Evolutionary conservation across 176 grass and related monocot species (phyloP).

Genomic region (Ensete ventricosum): DNA sequence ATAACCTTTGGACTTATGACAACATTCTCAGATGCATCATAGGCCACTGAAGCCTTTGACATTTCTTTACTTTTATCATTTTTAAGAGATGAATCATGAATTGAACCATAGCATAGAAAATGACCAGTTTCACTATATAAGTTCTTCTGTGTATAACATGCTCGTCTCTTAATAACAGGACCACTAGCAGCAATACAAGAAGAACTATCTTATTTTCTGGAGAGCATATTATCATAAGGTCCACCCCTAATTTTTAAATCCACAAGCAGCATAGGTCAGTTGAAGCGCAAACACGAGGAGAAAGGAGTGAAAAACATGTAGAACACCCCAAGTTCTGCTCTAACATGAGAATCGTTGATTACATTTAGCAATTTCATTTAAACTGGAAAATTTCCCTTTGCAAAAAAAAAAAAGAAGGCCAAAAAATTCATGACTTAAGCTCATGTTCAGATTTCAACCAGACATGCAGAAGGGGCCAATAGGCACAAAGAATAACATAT

Average conservation of each 20-base stretch:
- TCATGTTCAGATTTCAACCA: not conserved
- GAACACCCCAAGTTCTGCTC: slow-evolving; percentile 22
- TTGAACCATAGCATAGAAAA: not conserved
- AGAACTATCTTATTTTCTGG: slow-evolving; percentile 5
- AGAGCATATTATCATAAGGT: not conserved
- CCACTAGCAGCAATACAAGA: slow-evolving; percentile 19
- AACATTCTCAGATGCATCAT: not conserved
- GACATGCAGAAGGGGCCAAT: not conserved
- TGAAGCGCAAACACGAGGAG: slow-evolving; percentile 24
- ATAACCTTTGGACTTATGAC: not conserved
- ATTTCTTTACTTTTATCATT: slow-evolving; percentile 1
- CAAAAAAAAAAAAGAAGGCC: not conserved
- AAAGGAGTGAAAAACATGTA: slow-evolving; percentile 36
- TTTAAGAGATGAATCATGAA: not conserved
- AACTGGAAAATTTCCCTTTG: not conserved
- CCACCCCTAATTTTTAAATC: slow-evolving; percentile 13
- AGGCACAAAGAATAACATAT: too few species aligned
- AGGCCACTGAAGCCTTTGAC: not conserved
- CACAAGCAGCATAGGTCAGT: not conserved
- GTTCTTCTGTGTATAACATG: slow-evolving; percentile 3
- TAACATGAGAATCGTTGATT: slow-evolving; percentile 5
- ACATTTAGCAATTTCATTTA: slow-evolving; percentile 12
- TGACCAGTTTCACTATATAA: slow-evolving; percentile 4
- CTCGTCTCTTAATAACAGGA: slow-evolving; percentile 4
- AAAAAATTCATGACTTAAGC: not conserved